Conservation (phyloP, 2,329 filamentous ascomycete genomes). For the Cercospora sp. region DNA sequence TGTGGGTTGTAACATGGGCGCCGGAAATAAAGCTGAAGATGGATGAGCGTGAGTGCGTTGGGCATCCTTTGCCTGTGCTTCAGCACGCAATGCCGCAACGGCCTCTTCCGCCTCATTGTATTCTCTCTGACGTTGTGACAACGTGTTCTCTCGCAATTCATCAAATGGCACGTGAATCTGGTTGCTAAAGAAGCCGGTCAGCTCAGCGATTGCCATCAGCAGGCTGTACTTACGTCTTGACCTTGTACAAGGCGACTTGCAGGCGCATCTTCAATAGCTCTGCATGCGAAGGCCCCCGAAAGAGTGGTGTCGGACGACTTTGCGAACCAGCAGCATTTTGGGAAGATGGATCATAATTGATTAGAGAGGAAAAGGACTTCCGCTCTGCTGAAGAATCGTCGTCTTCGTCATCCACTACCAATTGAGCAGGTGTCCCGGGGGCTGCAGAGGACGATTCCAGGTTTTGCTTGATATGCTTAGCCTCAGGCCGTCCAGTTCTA, state of each 20-base stretch:
- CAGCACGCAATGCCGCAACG: conserved; percentile 25
- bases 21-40: conserved; percentile 37
- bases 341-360: conserved; percentile 50
- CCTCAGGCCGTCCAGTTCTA: neutral
- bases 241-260: conserved; percentile 70
- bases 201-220: neutral
- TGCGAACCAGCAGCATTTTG: conserved; percentile 33
- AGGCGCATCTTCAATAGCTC: conserved; percentile 68
- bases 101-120: conserved; percentile 29
- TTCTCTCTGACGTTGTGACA: neutral
- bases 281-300: conserved; percentile 47
- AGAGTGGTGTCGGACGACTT: conserved; percentile 4
- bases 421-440: conserved; percentile 29
- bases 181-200: conserved; percentile 55
- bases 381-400: conserved; percentile 37
- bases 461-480: neutral
- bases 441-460: neutral
- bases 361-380: conserved; percentile 49
- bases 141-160: conserved; percentile 45
- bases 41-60: conserved; percentile 8
- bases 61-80: conserved; percentile 5
- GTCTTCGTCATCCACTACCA: conserved; percentile 28
- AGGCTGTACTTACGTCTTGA: conserved; percentile 39
- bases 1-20: conserved; percentile 44
- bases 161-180: conserved; percentile 67